Percentiles rank a stretch among this genome's conserved stretches.
phyloP scores from a whole-genome alignment of 805 yeast species.

The Kuraishia capsulata region DNA sequence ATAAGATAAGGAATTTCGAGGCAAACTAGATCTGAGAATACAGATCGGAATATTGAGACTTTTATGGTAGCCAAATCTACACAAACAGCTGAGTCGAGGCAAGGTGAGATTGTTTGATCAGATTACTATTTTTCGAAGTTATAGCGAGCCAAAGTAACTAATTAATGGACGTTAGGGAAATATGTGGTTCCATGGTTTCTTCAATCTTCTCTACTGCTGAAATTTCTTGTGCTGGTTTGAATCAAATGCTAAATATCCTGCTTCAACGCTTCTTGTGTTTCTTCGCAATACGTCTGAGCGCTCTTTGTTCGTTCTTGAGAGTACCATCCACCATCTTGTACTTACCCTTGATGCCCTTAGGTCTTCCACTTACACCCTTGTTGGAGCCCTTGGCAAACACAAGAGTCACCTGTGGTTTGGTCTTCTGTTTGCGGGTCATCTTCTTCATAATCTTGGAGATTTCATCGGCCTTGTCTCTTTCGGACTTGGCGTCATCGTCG shows the following conservation, averaged over 20 bases:
- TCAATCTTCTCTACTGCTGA: neutral
- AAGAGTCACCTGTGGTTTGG: constrained; percentile 75
- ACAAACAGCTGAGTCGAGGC: no score
- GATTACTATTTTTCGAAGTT: no score
- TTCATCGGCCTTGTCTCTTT: constrained; percentile 91
- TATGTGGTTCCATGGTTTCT: no score
- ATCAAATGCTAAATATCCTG: neutral
- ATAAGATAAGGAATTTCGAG: no score
- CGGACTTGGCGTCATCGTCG: constrained; percentile 81
- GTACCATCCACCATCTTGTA: constrained; percentile 99
- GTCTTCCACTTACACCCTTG: constrained; percentile 87
- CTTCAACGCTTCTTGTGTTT: constrained; percentile 53
- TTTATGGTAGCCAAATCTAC: no score
- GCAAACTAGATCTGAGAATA: no score
- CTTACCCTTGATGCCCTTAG: constrained; percentile 93
- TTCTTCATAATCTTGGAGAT: constrained; percentile 77
- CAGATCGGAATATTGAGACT: no score
- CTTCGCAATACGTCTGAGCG: constrained; percentile 82
- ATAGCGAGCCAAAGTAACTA: no score
- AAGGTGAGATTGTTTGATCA: no score
- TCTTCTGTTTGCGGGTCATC: constrained; percentile 58
- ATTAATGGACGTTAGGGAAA: no score
- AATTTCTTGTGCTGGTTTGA: neutral
- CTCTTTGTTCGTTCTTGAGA: constrained; percentile 94
- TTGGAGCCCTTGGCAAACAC: constrained; percentile 85